Evolutionary conservation across 1,284 basidiomycete species (phyloP).

Genomic region (Papiliotrema laurentii): DNA sequence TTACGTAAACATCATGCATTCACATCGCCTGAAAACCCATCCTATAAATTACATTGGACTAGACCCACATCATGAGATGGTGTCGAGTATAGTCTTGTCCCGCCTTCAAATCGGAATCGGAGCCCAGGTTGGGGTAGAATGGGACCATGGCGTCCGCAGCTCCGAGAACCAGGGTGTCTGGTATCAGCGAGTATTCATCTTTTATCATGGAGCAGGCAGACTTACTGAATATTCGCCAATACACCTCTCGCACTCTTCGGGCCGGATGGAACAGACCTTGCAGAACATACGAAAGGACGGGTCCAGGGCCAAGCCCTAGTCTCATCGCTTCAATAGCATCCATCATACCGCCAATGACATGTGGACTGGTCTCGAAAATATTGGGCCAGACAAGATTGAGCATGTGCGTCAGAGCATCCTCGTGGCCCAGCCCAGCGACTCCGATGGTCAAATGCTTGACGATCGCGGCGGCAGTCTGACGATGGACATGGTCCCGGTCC

Average conservation of each 20-base stretch:
- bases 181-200: slow-evolving; percentile 5
- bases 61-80: slow-evolving; percentile 59
- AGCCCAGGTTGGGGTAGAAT: slow-evolving; percentile 89
- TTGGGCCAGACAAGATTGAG: slow-evolving; percentile 99
- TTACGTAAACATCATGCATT: not conserved
- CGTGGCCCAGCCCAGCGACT: slow-evolving; percentile 92
- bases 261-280: slow-evolving; percentile 95
- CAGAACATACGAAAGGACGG: slow-evolving; percentile 71
- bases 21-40: too few relatives aligned
- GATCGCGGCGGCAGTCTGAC: slow-evolving; percentile 97
- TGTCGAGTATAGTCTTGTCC: slow-evolving; percentile 78
- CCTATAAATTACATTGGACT: slow-evolving; percentile 5
- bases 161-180: slow-evolving; percentile 70
- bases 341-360: slow-evolving; percentile 96
- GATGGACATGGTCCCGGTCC: slow-evolving; percentile 95
- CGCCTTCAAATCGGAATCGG: slow-evolving; percentile 72
- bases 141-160: slow-evolving; percentile 82
- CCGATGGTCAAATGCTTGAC: slow-evolving; percentile 97
- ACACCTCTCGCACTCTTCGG: slow-evolving; percentile 90
- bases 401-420: slow-evolving; percentile 94
- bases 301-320: slow-evolving; percentile 88
- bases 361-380: slow-evolving; percentile 95
- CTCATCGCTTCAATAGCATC: slow-evolving; percentile 96
- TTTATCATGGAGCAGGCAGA: slow-evolving; percentile 1
- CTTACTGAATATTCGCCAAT: slow-evolving; percentile 88